Base-by-base conservation (phyloP, 2,329 filamentous ascomycete species). In the Alternaria hordeiaustralica region DNA sequence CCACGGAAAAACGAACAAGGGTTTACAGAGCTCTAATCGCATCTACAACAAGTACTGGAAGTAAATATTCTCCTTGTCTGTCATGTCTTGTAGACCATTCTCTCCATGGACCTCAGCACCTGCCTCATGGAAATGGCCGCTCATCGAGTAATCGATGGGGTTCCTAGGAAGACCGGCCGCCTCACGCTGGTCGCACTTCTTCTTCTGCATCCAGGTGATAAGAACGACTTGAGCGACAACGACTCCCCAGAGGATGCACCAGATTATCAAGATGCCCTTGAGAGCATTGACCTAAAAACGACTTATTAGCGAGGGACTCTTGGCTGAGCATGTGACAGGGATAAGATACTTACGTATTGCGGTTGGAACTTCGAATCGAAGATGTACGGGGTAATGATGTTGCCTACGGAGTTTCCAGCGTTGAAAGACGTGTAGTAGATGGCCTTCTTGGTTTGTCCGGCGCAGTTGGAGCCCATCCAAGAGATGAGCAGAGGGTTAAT, bases 391-490 rank as follows among this genome's bases (percentile, higher is more conserved):
- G 69, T 71, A 3, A 72, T 72, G 60, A 92, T 90, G 73, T 91
- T 91, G 4, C 90, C 90, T 0, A 86, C 84, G 0, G 88, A 86
- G 3, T 85, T 84, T 0, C 87, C 89, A 1, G 87, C 88, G 68
- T 90, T 89, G 81, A 87, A 91, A 1, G 90, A 78, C 0, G 86
- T 87, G 84, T 90, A 88, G 43, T 88, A 84, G 53, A 87, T 83
- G 0, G 88, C 88, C 72, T 89, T 90, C 78, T 92, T 91, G 3
- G 89, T 91, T 15, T 85, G 87, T 7, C 90, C 90, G 0, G 84
- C 90, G 0, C 88, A 91, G 75, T 92, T 92, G 8, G 86, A 88
- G 6, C 91, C 84, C 61, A 91, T 88, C 90, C 90, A 92, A 0
- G 87, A 85, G 0, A 91, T 87, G 25, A 90, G 86, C 10, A 92